Conservation (phyloP, 2,329 filamentous ascomycete species). For the Fusarium continuum region DNA sequence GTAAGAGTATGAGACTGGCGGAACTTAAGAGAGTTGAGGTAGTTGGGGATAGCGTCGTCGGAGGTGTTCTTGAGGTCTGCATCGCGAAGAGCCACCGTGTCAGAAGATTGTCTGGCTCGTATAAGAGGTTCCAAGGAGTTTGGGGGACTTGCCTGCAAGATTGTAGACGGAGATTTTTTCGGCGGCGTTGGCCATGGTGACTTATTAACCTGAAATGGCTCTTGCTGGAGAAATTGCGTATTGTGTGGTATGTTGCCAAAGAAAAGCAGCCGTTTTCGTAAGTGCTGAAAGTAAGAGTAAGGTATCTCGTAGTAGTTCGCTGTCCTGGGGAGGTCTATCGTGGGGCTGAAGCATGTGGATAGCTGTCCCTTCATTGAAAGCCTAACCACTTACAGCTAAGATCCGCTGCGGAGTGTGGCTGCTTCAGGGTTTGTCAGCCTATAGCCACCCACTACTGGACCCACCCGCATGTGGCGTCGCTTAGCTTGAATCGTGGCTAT, state of each 20-base stretch:
- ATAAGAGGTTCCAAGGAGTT: neutral
- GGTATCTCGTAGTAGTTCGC: conserved; percentile 9
- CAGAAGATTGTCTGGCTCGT: conserved; percentile 23
- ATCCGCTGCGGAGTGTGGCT: conserved; percentile 16
- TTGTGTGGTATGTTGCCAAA: conserved; percentile 11
- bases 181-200: conserved; percentile 47
- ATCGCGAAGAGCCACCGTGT: conserved; percentile 41
- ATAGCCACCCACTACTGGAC: conserved; percentile 10
- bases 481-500: conserved; percentile 35
- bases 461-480: conserved; percentile 27
- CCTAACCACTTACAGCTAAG: conserved; percentile 5
- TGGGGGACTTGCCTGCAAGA: conserved; percentile 61
- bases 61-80: conserved; percentile 95
- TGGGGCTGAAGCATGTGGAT: conserved; percentile 37
- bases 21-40: conserved; percentile 89
- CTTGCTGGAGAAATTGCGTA: neutral
- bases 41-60: conserved; percentile 93
- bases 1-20: conserved; percentile 80
- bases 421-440: conserved; percentile 5
- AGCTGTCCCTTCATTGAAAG: conserved; percentile 35
- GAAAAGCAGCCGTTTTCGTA: conserved; percentile 16
- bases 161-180: conserved; percentile 74
- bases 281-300: conserved; percentile 6
- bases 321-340: conserved; percentile 21
- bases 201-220: neutral